Base-by-base conservation (phyloP, 306 rosid genomes). In the Lotus japonicus region DNA sequence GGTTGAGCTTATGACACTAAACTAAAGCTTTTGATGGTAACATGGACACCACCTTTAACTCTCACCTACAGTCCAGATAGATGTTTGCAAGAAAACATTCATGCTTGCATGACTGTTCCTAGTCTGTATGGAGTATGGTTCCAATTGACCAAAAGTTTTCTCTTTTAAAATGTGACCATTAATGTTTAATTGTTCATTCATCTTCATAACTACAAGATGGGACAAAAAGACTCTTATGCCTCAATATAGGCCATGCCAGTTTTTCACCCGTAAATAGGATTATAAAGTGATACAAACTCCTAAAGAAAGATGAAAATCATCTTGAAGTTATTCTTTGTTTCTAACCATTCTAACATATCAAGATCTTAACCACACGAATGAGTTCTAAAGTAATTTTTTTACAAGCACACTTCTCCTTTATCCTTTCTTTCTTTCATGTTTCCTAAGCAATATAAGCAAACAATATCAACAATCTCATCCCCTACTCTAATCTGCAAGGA, bases 11-110 rank as follows among this genome's bases (percentile, higher is more conserved):
- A 59, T 49, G 61, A 72, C 54, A 48, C 61, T 59, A 60, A 44
- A 55, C 19, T 54, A 23, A 35, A 9, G 68, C 79, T 56, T 57
- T 49, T 50, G n/a, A 64, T 31, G 50, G 31, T 56, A 55, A 45
- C 23, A 44, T 64, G 11, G 14, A 46, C 38, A 21, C 23, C 23
- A 21, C 23, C 23, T 21, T 21, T 21, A 21, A 35, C 11, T 54
- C 62, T 75, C 64, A 36, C 50, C 58, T 12, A 53, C 35, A 64
- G 28, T 23, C 36, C n/a, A 23, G 70, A 38, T 15, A 43, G 16
- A 38, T 26, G 19, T 73, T 12, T 15, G 64, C 19, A 5, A 52
- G 70, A 43, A 63, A 61, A 73, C 33, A 21, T 21, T 21, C 23
- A 21, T 21, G 23, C 23, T 21, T 21, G 23, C 23, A 21, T 21